These are phyloP conservation scores for Noccaea caerulescens DNA, from an alignment of 345 rosid genomes.

Conservation along the genomic window DNA sequence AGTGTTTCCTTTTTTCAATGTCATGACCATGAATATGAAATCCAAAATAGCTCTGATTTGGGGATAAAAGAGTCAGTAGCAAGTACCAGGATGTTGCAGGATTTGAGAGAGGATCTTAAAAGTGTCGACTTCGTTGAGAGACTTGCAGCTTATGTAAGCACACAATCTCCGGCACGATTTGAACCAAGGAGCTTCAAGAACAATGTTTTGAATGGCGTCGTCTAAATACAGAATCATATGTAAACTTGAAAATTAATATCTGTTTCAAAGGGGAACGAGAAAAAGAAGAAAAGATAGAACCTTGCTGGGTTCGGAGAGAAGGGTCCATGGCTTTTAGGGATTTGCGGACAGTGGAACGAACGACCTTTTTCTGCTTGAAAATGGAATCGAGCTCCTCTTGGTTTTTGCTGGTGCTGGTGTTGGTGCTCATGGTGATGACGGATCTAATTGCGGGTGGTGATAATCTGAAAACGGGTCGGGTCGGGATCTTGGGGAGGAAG, in stretches of 20 bases:
- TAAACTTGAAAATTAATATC: background rate
- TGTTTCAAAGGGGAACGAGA: background rate
- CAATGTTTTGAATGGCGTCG: conserved; percentile 65
- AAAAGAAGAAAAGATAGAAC: conserved; percentile 12
- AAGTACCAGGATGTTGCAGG: conserved; percentile 52
- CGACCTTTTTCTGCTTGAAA: conserved; percentile 64
- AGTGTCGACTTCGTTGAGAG: conserved; percentile 86
- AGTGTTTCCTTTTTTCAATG: conserved; percentile 2
- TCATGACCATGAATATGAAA: too few relatives aligned
- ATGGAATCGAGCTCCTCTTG: conserved; percentile 56
- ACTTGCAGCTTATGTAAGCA: conserved; percentile 84
- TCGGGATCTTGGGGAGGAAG: conserved; percentile 35
- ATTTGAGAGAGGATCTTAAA: conserved; percentile 57
- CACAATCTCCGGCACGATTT: conserved; percentile 73
- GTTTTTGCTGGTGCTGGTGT: conserved; percentile 16
- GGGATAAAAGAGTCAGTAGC: conserved; percentile 31
- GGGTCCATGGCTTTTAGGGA: conserved; percentile 80
- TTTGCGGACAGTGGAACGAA: conserved; percentile 74
- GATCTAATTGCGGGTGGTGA: conserved; percentile 24
- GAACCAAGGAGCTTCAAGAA: conserved; percentile 86
- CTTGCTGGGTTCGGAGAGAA: conserved; percentile 73
- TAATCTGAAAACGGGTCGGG: conserved; percentile 39
- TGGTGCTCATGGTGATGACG: conserved; percentile 40
- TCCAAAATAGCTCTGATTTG: background rate
- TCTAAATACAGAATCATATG: conserved; percentile 45